Percentiles rank a stretch among this genome's conserved stretches.
Conservation (phyloP, 805 yeast genomes). For the Barnettozyma siamensis region DNA sequence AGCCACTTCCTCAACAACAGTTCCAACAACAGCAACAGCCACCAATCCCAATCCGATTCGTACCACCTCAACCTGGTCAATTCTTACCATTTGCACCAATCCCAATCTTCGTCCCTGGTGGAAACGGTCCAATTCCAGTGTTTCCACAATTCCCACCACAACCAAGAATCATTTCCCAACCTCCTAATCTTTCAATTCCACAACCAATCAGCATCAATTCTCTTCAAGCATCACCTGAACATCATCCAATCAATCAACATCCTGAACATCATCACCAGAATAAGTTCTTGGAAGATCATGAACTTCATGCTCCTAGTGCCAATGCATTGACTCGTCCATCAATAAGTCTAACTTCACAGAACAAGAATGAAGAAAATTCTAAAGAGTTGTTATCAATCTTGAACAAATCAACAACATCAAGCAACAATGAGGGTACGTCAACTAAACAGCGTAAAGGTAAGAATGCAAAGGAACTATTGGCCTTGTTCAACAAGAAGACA, state of each 20-base stretch:
- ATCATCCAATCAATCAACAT: background rate
- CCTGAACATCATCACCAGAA: slow-evolving; percentile 11
- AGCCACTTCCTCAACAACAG: slow-evolving; percentile 1
- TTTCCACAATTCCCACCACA: background rate
- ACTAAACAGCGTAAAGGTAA: background rate
- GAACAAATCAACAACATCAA: slow-evolving; percentile 18
- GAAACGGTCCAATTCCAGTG: background rate
- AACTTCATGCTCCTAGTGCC: slow-evolving; percentile 30
- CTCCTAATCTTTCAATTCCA: slow-evolving; percentile 9
- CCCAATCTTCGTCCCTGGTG: background rate
- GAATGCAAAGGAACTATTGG: slow-evolving; percentile 12
- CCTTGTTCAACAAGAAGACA: slow-evolving; percentile 10
- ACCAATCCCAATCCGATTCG: slow-evolving; percentile 6
- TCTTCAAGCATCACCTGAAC: background rate
- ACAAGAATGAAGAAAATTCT: slow-evolving; percentile 28
- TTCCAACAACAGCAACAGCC: slow-evolving; percentile 1
- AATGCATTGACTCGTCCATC: slow-evolving; percentile 34
- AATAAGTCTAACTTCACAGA: slow-evolving; percentile 23
- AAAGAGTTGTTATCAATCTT: slow-evolving; percentile 40
- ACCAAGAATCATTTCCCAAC: too few relatives aligned
- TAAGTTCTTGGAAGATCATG: slow-evolving; percentile 12
- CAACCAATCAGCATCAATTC: slow-evolving; percentile 1
- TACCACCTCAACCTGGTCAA: slow-evolving; percentile 6
- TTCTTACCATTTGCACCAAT: slow-evolving; percentile 9
- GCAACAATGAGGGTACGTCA: background rate